A percentile compares a stretch with the other conserved stretches of the same genome.
These are phyloP conservation scores for Moniliella sp. DNA, from an alignment of 1,284 basidiomycete species.

Conservation along the genomic window DNA sequence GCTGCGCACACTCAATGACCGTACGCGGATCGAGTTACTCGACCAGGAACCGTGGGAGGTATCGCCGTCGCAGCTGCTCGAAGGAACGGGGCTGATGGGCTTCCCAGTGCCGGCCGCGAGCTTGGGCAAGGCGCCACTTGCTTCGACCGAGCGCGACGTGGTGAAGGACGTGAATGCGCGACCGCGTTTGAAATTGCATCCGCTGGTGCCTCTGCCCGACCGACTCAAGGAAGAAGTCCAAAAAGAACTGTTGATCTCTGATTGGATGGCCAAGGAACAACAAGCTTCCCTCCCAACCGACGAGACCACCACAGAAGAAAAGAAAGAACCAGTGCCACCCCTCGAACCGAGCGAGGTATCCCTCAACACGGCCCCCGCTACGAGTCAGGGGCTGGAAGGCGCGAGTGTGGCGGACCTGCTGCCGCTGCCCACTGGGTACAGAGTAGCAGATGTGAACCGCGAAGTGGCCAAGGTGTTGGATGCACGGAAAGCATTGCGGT, in stretches of 20 bases:
- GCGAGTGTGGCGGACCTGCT: conserved; percentile 54
- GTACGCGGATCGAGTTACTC: no score
- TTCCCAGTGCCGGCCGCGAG: no score
- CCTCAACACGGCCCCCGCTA: conserved; percentile 9
- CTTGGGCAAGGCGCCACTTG: no score
- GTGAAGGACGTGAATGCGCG: conserved; percentile 27
- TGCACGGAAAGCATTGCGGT: conserved; percentile 37
- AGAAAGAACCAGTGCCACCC: no score
- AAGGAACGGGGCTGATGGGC: no score
- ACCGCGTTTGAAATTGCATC: conserved; percentile 26
- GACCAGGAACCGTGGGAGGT: no score
- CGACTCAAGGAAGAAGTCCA: conserved; percentile 22
- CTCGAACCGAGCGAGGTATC: no score
- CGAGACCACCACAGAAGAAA: no score
- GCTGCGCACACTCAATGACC: no score
- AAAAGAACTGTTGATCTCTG: conserved; percentile 16
- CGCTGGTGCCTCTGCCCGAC: conserved; percentile 20
- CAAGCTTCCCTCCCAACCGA: no score
- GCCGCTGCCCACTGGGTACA: conserved; percentile 56
- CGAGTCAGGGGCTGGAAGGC: conserved; percentile 25
- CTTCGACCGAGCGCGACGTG: conserved; percentile 10
- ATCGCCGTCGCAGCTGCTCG: no score
- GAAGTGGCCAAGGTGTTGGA: conserved; percentile 79
- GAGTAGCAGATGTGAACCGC: conserved; percentile 64
- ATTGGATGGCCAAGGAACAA: no score